Conservation (phyloP, 495 filamentous ascomycete species). For the Hyaloscypha finlandica region DNA sequence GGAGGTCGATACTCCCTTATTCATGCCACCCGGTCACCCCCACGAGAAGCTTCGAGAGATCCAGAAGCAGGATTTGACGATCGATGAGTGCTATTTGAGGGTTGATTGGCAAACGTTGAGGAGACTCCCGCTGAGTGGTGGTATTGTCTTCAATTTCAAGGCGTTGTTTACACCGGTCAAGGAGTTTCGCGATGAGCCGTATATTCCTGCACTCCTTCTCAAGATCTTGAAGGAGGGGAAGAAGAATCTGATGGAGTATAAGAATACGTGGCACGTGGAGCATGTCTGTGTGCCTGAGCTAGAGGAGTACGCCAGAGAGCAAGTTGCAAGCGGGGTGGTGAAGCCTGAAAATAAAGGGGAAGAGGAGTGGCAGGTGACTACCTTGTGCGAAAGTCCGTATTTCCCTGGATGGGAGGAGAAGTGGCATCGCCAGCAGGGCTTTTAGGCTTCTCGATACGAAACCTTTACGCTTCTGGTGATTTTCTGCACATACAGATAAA, state of each 20-base stretch:
- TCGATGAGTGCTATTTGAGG: constrained; percentile 70
- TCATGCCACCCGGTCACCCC: constrained; percentile 74
- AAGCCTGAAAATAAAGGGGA: constrained; percentile 46
- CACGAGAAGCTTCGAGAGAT: constrained; percentile 57
- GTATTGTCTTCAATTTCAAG: constrained; percentile 89
- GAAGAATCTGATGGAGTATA: constrained; percentile 76
- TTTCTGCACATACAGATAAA: not conserved
- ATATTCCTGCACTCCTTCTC: constrained; percentile 66
- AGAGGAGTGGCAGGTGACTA: constrained; percentile 64
- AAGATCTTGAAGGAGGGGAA: constrained; percentile 76
- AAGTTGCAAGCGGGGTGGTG: constrained; percentile 63
- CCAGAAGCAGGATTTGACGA: constrained; percentile 57
- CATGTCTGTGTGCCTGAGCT: constrained; percentile 71
- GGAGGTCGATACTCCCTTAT: constrained; percentile 76
- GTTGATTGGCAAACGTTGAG: constrained; percentile 94
- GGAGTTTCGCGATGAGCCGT: constrained; percentile 74
- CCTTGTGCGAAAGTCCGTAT: constrained; percentile 81
- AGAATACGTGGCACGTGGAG: constrained; percentile 82
- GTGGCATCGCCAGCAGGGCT: constrained; percentile 79
- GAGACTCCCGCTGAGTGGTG: constrained; percentile 73
- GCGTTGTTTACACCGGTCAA: constrained; percentile 78
- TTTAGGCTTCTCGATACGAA: constrained; percentile 21
- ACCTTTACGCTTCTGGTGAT: not conserved
- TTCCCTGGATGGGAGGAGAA: constrained; percentile 83
- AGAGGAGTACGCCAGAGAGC: constrained; percentile 69